Evolutionary conservation across 192 early-diverging fungal genomes (phyloP).

Genomic region (Helicostylum pulchrum): DNA sequence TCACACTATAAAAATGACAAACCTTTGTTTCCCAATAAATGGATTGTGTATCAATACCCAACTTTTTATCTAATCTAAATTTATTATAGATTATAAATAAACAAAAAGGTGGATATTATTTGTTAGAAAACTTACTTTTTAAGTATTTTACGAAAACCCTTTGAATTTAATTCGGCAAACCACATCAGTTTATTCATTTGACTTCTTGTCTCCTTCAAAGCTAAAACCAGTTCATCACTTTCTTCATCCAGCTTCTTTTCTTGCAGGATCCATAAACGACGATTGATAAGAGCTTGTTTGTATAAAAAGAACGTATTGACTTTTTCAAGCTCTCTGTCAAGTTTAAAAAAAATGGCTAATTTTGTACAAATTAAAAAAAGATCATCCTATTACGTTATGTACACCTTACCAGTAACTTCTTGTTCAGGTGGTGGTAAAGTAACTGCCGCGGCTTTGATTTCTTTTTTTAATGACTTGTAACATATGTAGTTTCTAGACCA

Average conservation of each 20-base stretch:
- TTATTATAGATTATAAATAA: no score
- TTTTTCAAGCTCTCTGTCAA: slow-evolving; percentile 86
- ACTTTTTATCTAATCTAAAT: slow-evolving; percentile 53
- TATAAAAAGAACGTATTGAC: slow-evolving; percentile 77
- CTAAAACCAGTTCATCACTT: slow-evolving; percentile 39
- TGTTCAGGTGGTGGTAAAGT: not conserved
- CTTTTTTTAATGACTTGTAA: slow-evolving; percentile 78
- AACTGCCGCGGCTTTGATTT: slow-evolving; percentile 50
- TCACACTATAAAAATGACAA: not conserved
- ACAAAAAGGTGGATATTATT: not conserved
- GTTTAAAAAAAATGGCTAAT: slow-evolving; percentile 71
- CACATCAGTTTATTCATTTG: slow-evolving; percentile 45
- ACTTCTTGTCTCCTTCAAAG: slow-evolving; percentile 44
- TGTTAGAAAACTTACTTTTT: slow-evolving; percentile 50
- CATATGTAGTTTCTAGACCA: slow-evolving; percentile 53
- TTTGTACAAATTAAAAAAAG: slow-evolving; percentile 37
- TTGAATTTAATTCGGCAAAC: slow-evolving; percentile 51
- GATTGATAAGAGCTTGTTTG: slow-evolving; percentile 72
- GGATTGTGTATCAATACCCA: slow-evolving; percentile 32
- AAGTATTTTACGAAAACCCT: slow-evolving; percentile 52
- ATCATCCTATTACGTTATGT: slow-evolving; percentile 15
- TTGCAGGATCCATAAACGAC: slow-evolving; percentile 57
- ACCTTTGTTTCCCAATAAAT: slow-evolving; percentile 52
- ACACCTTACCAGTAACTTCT: slow-evolving; percentile 31
- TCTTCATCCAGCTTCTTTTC: slow-evolving; percentile 40